Conservation (phyloP, 2,329 filamentous ascomycete species). For the Coniochaeta sp. region DNA sequence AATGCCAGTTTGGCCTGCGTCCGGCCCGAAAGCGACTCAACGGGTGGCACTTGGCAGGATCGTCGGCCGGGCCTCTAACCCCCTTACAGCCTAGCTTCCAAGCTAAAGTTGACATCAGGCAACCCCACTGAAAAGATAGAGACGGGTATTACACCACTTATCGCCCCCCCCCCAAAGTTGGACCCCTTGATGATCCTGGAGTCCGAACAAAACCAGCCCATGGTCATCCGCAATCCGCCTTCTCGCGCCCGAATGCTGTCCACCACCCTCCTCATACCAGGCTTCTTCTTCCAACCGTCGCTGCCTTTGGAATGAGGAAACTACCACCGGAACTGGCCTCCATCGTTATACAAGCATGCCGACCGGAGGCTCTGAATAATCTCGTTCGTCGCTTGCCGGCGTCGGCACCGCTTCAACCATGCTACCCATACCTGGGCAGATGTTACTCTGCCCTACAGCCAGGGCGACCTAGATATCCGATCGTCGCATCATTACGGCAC, state of each 20-base stretch:
- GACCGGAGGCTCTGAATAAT: constrained; percentile 8
- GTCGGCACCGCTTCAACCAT: not conserved
- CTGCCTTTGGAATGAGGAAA: constrained; percentile 35
- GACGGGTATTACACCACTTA: not conserved
- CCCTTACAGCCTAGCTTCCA: not conserved
- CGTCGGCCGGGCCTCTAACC: not conserved
- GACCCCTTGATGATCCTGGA: not conserved
- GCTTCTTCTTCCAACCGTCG: constrained; percentile 16
- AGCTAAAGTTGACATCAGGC: not conserved
- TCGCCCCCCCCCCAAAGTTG: not conserved
- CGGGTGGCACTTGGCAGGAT: not conserved
- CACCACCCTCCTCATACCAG: constrained; percentile 14
- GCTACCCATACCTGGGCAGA: not conserved
- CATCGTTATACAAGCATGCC: not conserved
- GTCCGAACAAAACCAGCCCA: not conserved
- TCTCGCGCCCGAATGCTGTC: constrained; percentile 12
- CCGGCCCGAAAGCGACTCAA: not conserved
- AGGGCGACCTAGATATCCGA: not conserved
- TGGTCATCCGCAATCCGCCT: not conserved
- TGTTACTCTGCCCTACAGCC: not conserved
- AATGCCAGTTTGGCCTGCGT: not conserved
- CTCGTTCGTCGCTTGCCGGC: constrained; percentile 6
- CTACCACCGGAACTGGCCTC: constrained; percentile 26
- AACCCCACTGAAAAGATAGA: not conserved
- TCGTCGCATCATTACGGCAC: not conserved